Conservation (phyloP, 805 yeast species). For the Saccharomycopsis microspora region DNA sequence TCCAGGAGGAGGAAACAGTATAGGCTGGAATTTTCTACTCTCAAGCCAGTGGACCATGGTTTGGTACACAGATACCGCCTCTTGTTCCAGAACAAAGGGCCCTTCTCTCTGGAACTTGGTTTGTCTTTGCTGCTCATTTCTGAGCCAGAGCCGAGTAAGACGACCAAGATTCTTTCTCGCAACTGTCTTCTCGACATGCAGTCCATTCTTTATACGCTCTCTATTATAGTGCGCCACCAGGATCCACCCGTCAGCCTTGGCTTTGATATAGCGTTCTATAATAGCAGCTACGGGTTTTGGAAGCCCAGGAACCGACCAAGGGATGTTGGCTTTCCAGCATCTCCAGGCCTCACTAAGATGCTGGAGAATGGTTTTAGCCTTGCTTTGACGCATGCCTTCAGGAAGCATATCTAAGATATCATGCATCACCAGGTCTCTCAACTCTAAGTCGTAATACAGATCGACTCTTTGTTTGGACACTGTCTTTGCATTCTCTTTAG, state of each 20-base stretch:
- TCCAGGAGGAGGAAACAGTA: conserved; percentile 86
- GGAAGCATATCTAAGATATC: conserved; percentile 97
- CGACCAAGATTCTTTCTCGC: conserved; percentile 91
- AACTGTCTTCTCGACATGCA: conserved; percentile 86
- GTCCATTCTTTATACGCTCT: conserved; percentile 81
- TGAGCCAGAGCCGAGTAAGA: conserved; percentile 83
- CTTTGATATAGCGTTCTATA: conserved; percentile 80
- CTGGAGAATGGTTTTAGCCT: conserved; percentile 78
- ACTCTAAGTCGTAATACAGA: conserved; percentile 86
- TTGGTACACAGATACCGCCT: conserved; percentile 78
- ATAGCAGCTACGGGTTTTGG: conserved; percentile 84
- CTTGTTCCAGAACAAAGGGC: conserved; percentile 75
- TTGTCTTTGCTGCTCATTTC: conserved; percentile 86
- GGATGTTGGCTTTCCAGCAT: conserved; percentile 98
- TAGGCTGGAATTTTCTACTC: conserved; percentile 68
- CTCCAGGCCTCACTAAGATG: conserved; percentile 98
- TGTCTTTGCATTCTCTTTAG: conserved; percentile 86
- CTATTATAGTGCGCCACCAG: conserved; percentile 88
- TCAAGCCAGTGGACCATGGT: conserved; percentile 91
- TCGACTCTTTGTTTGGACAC: conserved; percentile 93
- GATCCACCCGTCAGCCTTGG: conserved; percentile 96
- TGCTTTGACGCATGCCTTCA: conserved; percentile 79
- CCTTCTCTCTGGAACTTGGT: conserved; percentile 70
- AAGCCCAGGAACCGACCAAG: conserved; percentile 95
- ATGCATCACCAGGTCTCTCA: conserved; percentile 89